Percentiles rank a stretch among this genome's conserved stretches.
Conservation (phyloP, 106 monocot species). For the Apostasia shenzhenica region DNA sequence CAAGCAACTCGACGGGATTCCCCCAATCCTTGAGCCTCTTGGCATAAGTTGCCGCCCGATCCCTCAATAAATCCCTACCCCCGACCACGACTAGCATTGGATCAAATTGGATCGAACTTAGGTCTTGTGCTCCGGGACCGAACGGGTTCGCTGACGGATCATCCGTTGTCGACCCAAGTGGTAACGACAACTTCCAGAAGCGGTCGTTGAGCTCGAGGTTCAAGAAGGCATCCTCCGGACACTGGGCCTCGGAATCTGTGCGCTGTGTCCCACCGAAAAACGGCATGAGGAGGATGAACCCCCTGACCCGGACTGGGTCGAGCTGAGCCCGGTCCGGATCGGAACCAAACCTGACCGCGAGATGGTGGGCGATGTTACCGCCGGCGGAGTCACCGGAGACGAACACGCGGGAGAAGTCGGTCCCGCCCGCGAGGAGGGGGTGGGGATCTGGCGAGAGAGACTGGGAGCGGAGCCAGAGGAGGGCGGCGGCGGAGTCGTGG, state of each 20-base stretch:
- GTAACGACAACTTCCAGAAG: conserved; percentile 60
- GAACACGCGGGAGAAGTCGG: conserved; percentile 45
- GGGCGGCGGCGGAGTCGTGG: conserved; percentile 30
- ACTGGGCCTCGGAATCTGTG: conserved; percentile 48
- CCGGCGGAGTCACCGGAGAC: conserved; percentile 82
- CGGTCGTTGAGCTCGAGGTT: conserved; percentile 41
- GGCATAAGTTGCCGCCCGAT: conserved; percentile 41
- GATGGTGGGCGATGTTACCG: conserved; percentile 72
- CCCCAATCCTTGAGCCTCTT: conserved; percentile 33
- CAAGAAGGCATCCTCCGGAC: conserved; percentile 54
- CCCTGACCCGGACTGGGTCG: conserved; percentile 36
- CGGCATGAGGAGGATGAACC: conserved; percentile 59
- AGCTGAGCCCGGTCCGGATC: conserved; percentile 18
- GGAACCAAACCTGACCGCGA: conserved; percentile 43
- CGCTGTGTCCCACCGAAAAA: conserved; percentile 61
- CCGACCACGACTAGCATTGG: conserved; percentile 62
- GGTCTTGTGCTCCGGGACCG: conserved; percentile 14
- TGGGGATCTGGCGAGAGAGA: conserved; percentile 15
- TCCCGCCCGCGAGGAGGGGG: conserved; percentile 31
- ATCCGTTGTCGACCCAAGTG: conserved; percentile 37
- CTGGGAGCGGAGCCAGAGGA: conserved; percentile 47
- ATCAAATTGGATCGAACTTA: conserved; percentile 23
- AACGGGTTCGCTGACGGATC: conserved; percentile 49
- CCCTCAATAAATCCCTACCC: conserved; percentile 43
- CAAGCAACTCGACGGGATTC: conserved; percentile 46